Percentiles rank a stretch among this genome's conserved stretches.
These are phyloP conservation scores for Solanum habrochaites DNA, from an alignment of 257 asterid species.

Conservation along the genomic window DNA sequence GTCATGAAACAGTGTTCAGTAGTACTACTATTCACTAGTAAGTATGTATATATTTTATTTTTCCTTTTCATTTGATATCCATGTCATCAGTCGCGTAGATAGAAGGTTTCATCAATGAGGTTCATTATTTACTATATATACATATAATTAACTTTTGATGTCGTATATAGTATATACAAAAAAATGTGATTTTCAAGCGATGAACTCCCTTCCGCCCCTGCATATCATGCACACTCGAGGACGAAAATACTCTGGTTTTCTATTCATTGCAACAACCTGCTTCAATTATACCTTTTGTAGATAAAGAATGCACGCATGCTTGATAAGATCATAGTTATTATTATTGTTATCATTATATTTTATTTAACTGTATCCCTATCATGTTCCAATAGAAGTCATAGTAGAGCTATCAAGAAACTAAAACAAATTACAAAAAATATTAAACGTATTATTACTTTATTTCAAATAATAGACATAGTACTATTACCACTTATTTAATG, in stretches of 20 bases:
- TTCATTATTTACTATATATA: neutral
- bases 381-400: neutral
- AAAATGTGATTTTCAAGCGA: neutral
- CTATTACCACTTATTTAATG: neutral
- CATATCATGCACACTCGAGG: neutral
- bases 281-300: neutral
- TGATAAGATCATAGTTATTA: neutral
- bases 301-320: neutral
- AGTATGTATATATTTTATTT: no score
- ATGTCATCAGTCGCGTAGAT: neutral
- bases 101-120: neutral
- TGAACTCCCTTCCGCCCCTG: neutral
- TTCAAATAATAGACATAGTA: neutral
- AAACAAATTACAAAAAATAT: neutral
- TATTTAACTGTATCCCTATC: neutral
- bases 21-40: neutral
- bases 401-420: neutral
- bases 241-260: neutral
- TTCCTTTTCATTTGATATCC: neutral
- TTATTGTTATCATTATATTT: neutral
- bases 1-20: neutral
- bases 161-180: no score
- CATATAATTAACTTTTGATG: neutral
- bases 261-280: neutral
- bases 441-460: neutral